Percentiles rank a stretch among this genome's conserved stretches.
Evolutionary conservation across 2,329 filamentous ascomycete species (phyloP).

Genomic region (Fusarium sarcochroum): DNA sequence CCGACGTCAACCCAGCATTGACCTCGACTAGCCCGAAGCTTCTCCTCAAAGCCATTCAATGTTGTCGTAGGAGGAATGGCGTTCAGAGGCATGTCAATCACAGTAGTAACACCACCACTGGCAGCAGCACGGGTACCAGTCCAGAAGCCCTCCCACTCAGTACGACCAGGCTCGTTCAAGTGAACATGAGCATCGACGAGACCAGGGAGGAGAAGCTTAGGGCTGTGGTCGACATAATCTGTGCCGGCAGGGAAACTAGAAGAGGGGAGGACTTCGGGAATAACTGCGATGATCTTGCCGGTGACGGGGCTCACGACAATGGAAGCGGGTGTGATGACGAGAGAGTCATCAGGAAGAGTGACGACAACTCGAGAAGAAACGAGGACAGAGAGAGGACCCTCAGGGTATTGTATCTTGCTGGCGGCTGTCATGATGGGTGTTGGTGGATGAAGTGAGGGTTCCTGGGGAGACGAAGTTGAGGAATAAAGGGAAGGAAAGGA

Average conservation of each 20-base stretch:
- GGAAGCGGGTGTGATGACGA: conserved; percentile 82
- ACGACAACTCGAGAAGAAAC: conserved; percentile 88
- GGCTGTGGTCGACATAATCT: conserved; percentile 86
- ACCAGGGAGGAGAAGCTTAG: conserved; percentile 87
- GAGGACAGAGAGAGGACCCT: conserved; percentile 75
- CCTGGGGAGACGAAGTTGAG: not conserved
- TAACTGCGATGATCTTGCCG: conserved; percentile 87
- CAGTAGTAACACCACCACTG: conserved; percentile 95
- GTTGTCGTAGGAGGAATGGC: conserved; percentile 97
- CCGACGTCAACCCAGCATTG: conserved; percentile 99
- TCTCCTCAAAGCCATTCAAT: conserved; percentile 83
- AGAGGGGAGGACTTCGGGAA: conserved; percentile 80
- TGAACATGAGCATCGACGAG: conserved; percentile 98
- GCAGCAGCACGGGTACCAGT: conserved; percentile 95
- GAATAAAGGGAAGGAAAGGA: conserved; percentile 24
- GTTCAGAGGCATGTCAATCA: conserved; percentile 98
- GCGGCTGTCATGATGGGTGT: conserved; percentile 51
- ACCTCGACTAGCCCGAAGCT: conserved; percentile 84
- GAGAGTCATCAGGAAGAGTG: conserved; percentile 73
- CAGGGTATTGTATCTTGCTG: conserved; percentile 36
- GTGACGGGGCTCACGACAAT: conserved; percentile 82
- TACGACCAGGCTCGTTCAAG: conserved; percentile 95
- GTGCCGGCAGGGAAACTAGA: conserved; percentile 80
- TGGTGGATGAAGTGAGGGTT: not conserved
- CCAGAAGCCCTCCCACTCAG: conserved; percentile 98